Base-by-base conservation (phyloP, 148 eudicot species). In the Camellia sinensis region DNA sequence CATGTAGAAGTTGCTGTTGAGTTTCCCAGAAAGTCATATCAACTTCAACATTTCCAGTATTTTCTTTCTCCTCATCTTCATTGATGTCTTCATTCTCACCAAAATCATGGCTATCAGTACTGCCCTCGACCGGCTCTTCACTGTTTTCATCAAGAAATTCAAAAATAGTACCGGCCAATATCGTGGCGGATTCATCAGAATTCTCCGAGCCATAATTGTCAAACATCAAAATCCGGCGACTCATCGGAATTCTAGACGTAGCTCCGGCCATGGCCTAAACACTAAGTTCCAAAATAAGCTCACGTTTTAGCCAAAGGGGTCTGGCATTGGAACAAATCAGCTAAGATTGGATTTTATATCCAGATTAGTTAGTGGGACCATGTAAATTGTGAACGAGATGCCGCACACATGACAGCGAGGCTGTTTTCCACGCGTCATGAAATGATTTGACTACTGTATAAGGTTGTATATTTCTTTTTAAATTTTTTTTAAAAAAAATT, bases 1-100 rank as follows among this genome's bases (percentile, higher is more conserved):
- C 94, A 81, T 86, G 84, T 11, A 91, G 74, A 37, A 82, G 64
- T 50, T 81, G 83, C 40, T 78, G 83, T 18, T 88, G 92, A 54
- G 63, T 84, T 12, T 91, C 87, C 94, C 94, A 91, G 57, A 86
- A 91, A 37, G 48, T 66, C 79, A 76, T 89, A 40, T 89, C 87
- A 67, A 83, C 87, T 40, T 88, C 87, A 12, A 6, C 43, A 53
- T 59, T 73, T 69, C 19, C 57, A 7, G 21, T 71, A 60, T 78
- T 72, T 44, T 75, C 85, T 22, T 19, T 75, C 37, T 54, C 88
- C 7, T 82, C 88, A 0, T 63, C 83, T 8, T 76, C 89, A 7
- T 81, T 74, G 0, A 64, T 6, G 13, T 56, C 86, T 6, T 29
- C 75, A 29, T 14, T 78, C 3, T 78, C 88, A 8, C 14, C 53